phyloP scores from a whole-genome alignment of 331 rosid species.

The Dryas integrifolia region DNA sequence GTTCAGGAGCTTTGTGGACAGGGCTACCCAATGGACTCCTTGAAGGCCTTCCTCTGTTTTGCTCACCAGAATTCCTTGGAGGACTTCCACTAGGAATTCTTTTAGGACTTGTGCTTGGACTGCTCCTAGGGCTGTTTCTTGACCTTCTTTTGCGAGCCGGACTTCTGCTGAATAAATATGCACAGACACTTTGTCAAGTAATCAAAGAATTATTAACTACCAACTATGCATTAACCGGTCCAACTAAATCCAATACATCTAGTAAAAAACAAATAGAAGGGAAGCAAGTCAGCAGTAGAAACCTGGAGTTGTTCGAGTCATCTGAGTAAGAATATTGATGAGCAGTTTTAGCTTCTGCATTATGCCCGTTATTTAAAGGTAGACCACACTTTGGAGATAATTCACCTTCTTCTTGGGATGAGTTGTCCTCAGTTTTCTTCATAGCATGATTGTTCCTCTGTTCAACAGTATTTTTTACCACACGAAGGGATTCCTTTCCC shows the following conservation, averaged over 20 bases:
- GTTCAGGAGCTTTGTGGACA: constrained; percentile 42
- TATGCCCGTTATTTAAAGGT: constrained; percentile 48
- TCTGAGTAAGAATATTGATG: constrained; percentile 47
- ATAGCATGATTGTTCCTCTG: constrained; percentile 34
- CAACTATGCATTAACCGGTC: not conserved
- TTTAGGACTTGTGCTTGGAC: constrained; percentile 39
- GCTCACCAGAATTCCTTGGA: constrained; percentile 38
- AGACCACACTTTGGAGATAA: constrained; percentile 65
- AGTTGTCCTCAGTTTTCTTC: constrained; percentile 39
- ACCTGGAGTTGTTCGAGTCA: constrained; percentile 69
- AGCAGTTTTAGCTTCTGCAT: constrained; percentile 45
- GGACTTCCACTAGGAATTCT: constrained; percentile 41
- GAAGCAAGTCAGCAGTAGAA: constrained; percentile 28
- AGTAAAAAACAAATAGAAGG: constrained; percentile 18
- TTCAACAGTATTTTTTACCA: constrained; percentile 30
- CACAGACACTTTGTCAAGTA: constrained; percentile 26
- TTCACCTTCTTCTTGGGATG: constrained; percentile 83
- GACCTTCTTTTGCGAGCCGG: constrained; percentile 37
- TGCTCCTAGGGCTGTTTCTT: constrained; percentile 33
- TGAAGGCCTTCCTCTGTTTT: constrained; percentile 36
- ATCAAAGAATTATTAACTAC: constrained; percentile 10
- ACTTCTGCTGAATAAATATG: constrained; percentile 46
- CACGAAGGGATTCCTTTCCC: constrained; percentile 40
- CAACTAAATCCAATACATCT: constrained; percentile 6
- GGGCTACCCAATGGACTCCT: constrained; percentile 42